Evolutionary conservation across 2,329 filamentous ascomycete species (phyloP).

Genomic region (Microdochium nivale): DNA sequence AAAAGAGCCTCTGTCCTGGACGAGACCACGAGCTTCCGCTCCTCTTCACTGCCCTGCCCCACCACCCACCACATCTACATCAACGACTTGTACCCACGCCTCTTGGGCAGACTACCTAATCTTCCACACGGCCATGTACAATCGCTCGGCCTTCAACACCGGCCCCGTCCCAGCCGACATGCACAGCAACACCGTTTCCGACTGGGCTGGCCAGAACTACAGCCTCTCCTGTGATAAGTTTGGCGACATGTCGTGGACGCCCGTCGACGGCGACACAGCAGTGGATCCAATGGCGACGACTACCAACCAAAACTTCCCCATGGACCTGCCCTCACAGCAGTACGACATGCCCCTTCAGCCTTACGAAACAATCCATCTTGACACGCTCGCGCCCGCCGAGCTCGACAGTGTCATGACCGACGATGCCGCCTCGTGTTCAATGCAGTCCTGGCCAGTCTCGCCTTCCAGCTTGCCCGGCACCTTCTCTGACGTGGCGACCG

Average conservation of each 20-base stretch:
- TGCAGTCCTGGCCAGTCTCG: not conserved
- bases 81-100: too few relatives aligned
- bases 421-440: not conserved
- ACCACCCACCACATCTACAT: too few relatives aligned
- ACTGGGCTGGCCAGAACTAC: not conserved
- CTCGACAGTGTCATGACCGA: not conserved
- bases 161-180: too few relatives aligned
- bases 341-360: not conserved
- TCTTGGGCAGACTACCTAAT: too few relatives aligned
- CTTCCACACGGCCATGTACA: too few relatives aligned
- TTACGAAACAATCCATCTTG: not conserved
- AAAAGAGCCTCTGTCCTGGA: too few relatives aligned
- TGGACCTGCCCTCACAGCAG: not conserved
- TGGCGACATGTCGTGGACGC: not conserved
- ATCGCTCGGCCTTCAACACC: too few relatives aligned
- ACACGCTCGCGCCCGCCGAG: not conserved
- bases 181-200: not conserved
- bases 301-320: not conserved
- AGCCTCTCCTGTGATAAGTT: not conserved
- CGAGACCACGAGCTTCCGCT: too few relatives aligned
- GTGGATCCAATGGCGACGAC: too few relatives aligned
- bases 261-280: not conserved
- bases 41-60: too few relatives aligned
- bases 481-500: not conserved
- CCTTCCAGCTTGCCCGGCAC: not conserved